These are phyloP conservation scores for Fusarium devonianum DNA, from an alignment of 2,329 filamentous ascomycete genomes.

Conservation along the genomic window DNA sequence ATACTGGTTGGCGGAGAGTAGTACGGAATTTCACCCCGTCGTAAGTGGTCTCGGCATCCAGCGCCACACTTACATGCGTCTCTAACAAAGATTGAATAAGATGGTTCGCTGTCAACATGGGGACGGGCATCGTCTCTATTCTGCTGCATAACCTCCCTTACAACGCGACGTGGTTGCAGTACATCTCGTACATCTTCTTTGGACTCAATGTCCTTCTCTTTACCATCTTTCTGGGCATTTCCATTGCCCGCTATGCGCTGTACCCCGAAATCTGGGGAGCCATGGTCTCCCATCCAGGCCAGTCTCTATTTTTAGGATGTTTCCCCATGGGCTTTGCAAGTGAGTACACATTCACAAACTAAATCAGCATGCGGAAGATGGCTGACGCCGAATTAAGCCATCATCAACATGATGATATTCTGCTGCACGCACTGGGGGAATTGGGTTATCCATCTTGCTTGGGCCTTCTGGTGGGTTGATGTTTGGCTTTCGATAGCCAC, in stretches of 20 bases:
- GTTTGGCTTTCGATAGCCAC: conserved; percentile 58
- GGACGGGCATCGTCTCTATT: conserved; percentile 71
- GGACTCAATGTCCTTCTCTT: conserved; percentile 67
- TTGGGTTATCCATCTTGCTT: conserved; percentile 62
- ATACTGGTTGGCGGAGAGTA: conserved; percentile 53
- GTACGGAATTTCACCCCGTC: conserved; percentile 63
- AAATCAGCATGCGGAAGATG: background rate
- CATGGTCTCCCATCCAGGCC: conserved; percentile 71
- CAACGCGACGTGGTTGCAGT: conserved; percentile 63
- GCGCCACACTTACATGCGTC: background rate
- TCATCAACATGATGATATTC: conserved; percentile 70
- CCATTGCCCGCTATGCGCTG: conserved; percentile 65
- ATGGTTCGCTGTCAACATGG: conserved; percentile 70
- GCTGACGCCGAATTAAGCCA: conserved; percentile 47
- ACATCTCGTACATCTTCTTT: conserved; percentile 68
- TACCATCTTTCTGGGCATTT: conserved; percentile 59
- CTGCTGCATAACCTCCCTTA: conserved; percentile 69
- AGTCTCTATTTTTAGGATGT: conserved; percentile 73
- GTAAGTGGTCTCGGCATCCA: conserved; percentile 47
- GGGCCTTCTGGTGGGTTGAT: conserved; percentile 67
- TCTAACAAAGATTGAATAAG: conserved; percentile 39
- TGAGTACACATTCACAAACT: conserved; percentile 37
- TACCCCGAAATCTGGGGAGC: conserved; percentile 71
- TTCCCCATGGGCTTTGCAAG: conserved; percentile 73
- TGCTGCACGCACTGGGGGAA: conserved; percentile 69